Percentiles rank a stretch among this genome's conserved stretches.
Conservation (phyloP, 805 yeast species). For the Brettanomyces sp. region DNA sequence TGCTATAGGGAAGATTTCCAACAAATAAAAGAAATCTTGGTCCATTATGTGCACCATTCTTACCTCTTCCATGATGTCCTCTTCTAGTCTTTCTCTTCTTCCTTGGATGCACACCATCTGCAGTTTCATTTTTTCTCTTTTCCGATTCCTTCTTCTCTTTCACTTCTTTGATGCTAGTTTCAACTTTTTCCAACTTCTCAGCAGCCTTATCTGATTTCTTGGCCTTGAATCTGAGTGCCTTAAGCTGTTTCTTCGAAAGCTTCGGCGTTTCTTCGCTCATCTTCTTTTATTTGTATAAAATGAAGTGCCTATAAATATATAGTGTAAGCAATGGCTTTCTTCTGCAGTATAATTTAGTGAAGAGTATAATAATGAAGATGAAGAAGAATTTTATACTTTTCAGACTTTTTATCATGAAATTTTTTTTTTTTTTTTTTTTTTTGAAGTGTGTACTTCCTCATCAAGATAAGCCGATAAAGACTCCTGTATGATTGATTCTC, state of each 20-base stretch:
- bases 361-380: neutral
- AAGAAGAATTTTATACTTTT: neutral
- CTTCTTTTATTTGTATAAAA: neutral
- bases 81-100: slow-evolving; percentile 71
- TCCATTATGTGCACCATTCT: slow-evolving; percentile 26
- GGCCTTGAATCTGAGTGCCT: slow-evolving; percentile 48
- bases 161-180: slow-evolving; percentile 11
- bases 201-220: slow-evolving; percentile 27
- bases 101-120: slow-evolving; percentile 15
- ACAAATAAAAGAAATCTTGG: slow-evolving; percentile 78
- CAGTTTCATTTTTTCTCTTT: slow-evolving; percentile 16
- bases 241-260: slow-evolving; percentile 56
- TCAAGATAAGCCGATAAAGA: neutral
- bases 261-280: slow-evolving; percentile 22
- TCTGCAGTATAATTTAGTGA: neutral
- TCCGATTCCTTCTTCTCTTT: slow-evolving; percentile 12
- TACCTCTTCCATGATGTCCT: slow-evolving; percentile 64
- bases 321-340: too few relatives aligned
- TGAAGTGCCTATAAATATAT: too few relatives aligned
- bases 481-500: too few relatives aligned
- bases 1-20: slow-evolving; percentile 78
- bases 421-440: neutral
- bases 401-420: neutral
- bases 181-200: slow-evolving; percentile 24
- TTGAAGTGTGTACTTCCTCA: neutral